A percentile compares a stretch with the other conserved stretches of the same genome.
These are phyloP conservation scores for Sclerotiophoma versabilis DNA, from an alignment of 2,329 filamentous ascomycete genomes.

Conservation along the genomic window DNA sequence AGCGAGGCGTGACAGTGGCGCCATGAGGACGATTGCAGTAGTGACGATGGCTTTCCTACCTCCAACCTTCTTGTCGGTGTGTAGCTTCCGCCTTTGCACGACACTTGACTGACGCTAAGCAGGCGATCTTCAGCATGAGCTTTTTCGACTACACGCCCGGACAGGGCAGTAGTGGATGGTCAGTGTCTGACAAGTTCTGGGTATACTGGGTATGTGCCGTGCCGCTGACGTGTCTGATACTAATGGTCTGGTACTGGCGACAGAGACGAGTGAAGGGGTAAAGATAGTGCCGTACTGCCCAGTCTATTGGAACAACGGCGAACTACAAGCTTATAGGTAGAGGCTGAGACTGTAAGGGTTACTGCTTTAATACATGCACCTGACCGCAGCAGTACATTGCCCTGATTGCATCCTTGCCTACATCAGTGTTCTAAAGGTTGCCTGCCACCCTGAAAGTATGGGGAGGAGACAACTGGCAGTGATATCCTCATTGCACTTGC, in stretches of 20 bases:
- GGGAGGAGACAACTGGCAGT: no score
- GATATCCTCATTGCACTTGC: no score
- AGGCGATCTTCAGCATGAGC: conserved; percentile 34
- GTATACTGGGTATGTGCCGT: conserved; percentile 27
- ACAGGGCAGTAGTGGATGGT: conserved; percentile 13
- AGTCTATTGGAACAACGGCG: no score
- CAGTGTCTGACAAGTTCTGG: conserved; percentile 28
- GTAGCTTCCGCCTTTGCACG: neutral
- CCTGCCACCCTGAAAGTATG: no score
- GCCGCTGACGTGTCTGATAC: conserved; percentile 23
- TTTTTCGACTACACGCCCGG: conserved; percentile 28
- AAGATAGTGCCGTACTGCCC: no score
- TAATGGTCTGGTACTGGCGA: conserved; percentile 19
- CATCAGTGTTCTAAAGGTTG: no score
- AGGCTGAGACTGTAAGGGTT: no score
- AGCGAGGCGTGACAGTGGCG: conserved; percentile 21
- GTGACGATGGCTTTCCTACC: conserved; percentile 33
- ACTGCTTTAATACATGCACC: no score
- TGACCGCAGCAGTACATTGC: no score
- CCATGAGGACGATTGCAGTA: conserved; percentile 27
- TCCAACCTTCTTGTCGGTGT: conserved; percentile 28
- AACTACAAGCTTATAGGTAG: no score
- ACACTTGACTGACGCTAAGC: conserved; percentile 4
- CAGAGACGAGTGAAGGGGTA: neutral
- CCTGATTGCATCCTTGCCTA: no score